A percentile compares a stretch with the other conserved stretches of the same genome.
phyloP scores from a whole-genome alignment of 345 rosid species.

The Cardamine resedifolia region DNA sequence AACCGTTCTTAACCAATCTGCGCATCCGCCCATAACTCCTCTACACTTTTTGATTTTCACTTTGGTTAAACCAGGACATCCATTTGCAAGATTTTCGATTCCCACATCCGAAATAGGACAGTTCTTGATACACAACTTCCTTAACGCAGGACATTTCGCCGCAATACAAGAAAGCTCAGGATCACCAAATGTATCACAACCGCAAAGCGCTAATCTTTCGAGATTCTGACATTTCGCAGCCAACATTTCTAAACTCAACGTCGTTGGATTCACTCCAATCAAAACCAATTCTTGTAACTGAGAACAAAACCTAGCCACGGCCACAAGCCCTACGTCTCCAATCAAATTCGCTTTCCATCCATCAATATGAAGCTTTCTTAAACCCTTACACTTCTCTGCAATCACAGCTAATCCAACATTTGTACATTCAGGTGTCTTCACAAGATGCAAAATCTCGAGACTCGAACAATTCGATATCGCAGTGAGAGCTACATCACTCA shows the following conservation, averaged over 20 bases:
- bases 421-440: conserved; percentile 72
- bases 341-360: conserved; percentile 71
- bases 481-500: conserved; percentile 60
- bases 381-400: conserved; percentile 55
- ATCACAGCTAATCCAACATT: conserved; percentile 53
- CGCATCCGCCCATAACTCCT: conserved; percentile 53
- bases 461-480: conserved; percentile 54
- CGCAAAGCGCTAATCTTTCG: conserved; percentile 72
- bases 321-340: conserved; percentile 62
- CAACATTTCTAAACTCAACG: conserved; percentile 53
- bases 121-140: conserved; percentile 75
- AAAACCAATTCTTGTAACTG: conserved; percentile 71
- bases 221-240: conserved; percentile 63
- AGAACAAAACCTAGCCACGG: conserved; percentile 63
- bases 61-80: conserved; percentile 73
- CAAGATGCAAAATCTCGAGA: conserved; percentile 76
- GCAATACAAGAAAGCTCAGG: conserved; percentile 73
- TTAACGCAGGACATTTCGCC: conserved; percentile 57
- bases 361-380: conserved; percentile 79
- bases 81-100: conserved; percentile 62
- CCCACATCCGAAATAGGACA: conserved; percentile 67
- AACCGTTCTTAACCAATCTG: conserved; percentile 51
- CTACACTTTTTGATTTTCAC: conserved; percentile 81
- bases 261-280: conserved; percentile 77
- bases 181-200: conserved; percentile 77